Evolutionary conservation across 768 basidiomycete species (phyloP).

Genomic region (Erythrobasidium yunnanense): DNA sequence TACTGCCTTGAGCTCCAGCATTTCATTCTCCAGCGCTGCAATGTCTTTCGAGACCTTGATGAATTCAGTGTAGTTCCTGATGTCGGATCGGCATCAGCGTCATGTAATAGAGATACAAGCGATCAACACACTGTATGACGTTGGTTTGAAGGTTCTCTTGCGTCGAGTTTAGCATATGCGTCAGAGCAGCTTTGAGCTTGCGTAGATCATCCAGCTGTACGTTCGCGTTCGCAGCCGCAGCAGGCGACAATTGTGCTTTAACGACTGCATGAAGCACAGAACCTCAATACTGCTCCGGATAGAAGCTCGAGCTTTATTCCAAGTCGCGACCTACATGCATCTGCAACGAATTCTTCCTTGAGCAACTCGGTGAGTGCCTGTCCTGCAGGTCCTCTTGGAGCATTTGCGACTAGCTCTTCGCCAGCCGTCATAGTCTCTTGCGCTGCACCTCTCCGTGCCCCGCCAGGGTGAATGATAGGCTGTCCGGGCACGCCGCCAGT

Average conservation of each 20-base stretch:
- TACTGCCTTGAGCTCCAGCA: conserved; percentile 89
- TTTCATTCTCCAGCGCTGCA: conserved; percentile 86
- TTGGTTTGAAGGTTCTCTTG: conserved; percentile 15
- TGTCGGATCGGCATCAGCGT: neutral
- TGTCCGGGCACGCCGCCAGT: neutral
- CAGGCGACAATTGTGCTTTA: neutral
- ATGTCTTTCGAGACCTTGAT: conserved; percentile 96
- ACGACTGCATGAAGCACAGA: neutral
- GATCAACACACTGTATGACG: conserved; percentile 3
- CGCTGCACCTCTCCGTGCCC: neutral
- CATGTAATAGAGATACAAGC: neutral
- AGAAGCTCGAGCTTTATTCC: neutral
- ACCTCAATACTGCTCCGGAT: neutral
- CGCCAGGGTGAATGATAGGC: neutral
- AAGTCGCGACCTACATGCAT: neutral
- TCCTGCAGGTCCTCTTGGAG: conserved; percentile 17
- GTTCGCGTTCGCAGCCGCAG: neutral
- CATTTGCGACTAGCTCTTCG: conserved; percentile 9
- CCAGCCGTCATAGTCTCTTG: neutral
- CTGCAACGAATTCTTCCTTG: conserved; percentile 15
- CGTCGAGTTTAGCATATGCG: neutral
- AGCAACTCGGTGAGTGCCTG: conserved; percentile 6
- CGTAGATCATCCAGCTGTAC: conserved; percentile 19
- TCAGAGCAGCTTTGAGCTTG: conserved; percentile 11
- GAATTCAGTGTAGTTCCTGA: conserved; percentile 81